Evolutionary conservation across 495 filamentous ascomycete species (phyloP).

Genomic region (Chaetomium fimeti): DNA sequence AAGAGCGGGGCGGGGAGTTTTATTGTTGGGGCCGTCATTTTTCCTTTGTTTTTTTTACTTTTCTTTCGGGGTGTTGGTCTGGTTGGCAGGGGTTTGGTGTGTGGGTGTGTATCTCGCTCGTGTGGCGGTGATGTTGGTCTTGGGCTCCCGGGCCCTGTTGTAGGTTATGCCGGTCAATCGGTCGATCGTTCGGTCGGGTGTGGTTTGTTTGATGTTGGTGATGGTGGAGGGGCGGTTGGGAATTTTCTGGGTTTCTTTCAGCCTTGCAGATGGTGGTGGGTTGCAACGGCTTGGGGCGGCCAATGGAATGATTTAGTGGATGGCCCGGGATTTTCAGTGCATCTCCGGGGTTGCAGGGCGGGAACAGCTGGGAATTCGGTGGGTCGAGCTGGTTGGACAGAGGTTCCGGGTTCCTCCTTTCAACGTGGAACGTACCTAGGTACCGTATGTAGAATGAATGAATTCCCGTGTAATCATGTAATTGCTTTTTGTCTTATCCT

Average conservation of each 20-base stretch:
- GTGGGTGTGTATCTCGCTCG: not conserved
- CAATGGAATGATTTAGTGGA: slow-evolving; percentile 12
- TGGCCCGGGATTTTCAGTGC: slow-evolving; percentile 5
- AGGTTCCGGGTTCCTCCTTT: no score
- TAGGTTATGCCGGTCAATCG: not conserved
- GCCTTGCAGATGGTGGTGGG: slow-evolving; percentile 24
- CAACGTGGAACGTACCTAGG: no score
- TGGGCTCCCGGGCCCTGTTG: not conserved
- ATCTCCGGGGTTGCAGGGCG: slow-evolving; percentile 18
- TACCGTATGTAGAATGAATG: no score
- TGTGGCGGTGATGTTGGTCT: not conserved
- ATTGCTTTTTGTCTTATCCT: not conserved
- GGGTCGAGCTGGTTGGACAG: not conserved
- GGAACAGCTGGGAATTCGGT: slow-evolving; percentile 5
- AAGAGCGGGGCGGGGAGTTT: slow-evolving; percentile 79
- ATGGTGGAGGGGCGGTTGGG: slow-evolving; percentile 3
- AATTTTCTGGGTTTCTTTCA: slow-evolving; percentile 22
- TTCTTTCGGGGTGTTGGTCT: not conserved
- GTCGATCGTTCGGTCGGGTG: not conserved
- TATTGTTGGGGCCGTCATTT: slow-evolving; percentile 41
- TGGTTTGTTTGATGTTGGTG: not conserved
- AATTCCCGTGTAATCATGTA: no score
- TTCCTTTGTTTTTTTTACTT: not conserved
- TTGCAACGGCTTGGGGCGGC: slow-evolving; percentile 9
- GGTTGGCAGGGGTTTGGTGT: not conserved